Conservation (phyloP, 2,329 filamentous ascomycete species). For the Pyrenophora graminea region DNA sequence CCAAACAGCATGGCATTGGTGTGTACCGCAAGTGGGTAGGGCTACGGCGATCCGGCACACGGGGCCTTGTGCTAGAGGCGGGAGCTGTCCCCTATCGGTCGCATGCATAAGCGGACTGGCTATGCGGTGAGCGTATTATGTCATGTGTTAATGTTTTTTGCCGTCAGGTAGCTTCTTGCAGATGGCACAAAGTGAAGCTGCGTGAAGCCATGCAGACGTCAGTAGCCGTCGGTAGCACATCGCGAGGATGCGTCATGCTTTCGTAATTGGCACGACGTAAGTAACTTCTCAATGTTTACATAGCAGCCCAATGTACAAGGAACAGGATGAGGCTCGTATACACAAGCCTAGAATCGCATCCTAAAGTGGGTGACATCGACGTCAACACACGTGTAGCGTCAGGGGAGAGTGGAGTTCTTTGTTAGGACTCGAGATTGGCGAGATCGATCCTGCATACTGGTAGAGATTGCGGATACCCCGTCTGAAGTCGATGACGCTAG, state of each 20-base stretch:
- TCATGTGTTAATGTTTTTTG: not conserved
- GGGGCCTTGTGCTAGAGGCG: slow-evolving; percentile 13
- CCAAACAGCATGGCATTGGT: slow-evolving; percentile 9
- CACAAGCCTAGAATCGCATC: not conserved
- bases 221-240: not conserved
- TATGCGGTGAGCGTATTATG: slow-evolving; percentile 1
- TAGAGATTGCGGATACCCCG: slow-evolving; percentile 14
- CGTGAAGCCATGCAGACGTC: not conserved
- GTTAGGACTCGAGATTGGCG: slow-evolving; percentile 24
- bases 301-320: not conserved
- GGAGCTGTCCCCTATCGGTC: slow-evolving; percentile 15
- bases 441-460: slow-evolving; percentile 24
- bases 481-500: slow-evolving; percentile 21
- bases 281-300: too few species aligned
- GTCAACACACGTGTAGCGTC: slow-evolving; percentile 32
- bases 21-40: slow-evolving; percentile 11
- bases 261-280: not conserved
- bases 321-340: not conserved
- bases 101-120: not conserved
- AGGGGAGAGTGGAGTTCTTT: slow-evolving; percentile 23
- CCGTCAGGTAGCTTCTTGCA: too few species aligned
- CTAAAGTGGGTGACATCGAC: slow-evolving; percentile 17
- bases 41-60: slow-evolving; percentile 18
- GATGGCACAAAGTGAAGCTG: too few species aligned
- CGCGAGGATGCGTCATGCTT: slow-evolving; percentile 4